Conservation (phyloP, 208 protist species). For the Leishmania major region DNA sequence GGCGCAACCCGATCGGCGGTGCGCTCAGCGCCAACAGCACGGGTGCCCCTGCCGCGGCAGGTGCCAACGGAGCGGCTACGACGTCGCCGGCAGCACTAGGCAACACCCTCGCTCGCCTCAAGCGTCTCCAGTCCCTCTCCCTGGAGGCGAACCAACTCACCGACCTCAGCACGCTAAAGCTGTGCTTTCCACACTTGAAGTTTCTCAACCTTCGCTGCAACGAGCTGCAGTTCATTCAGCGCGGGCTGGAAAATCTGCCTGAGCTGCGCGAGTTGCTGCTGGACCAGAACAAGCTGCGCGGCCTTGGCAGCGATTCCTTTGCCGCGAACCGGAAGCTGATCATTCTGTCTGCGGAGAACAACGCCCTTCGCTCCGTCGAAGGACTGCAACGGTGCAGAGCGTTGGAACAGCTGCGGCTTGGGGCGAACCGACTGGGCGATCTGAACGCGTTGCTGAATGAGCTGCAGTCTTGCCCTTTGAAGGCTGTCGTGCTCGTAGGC, state of each 20-base stretch:
- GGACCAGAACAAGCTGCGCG: constrained; percentile 90
- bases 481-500: constrained; percentile 47
- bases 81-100: constrained; percentile 35
- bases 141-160: constrained; percentile 87
- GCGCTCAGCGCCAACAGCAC: constrained; percentile 1
- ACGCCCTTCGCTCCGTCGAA: constrained; percentile 70
- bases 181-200: constrained; percentile 63
- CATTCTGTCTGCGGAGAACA: constrained; percentile 78
- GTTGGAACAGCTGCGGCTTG: constrained; percentile 61
- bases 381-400: constrained; percentile 46
- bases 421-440: constrained; percentile 78
- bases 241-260: constrained; percentile 62
- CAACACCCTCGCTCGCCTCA: constrained; percentile 45
- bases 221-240: constrained; percentile 82
- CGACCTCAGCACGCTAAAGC: constrained; percentile 49
- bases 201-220: constrained; percentile 92
- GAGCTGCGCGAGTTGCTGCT: constrained; percentile 92
- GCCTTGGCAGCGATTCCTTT: constrained; percentile 60
- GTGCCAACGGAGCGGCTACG: constrained; percentile 14
- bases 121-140: constrained; percentile 76
- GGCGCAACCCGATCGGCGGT: constrained; percentile 12
- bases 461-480: constrained; percentile 41
- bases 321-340: constrained; percentile 48
- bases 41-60: background rate
- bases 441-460: constrained; percentile 45